Evolutionary conservation across 2,329 filamentous ascomycete genomes (phyloP), one percentile per base, ranked within the genome.

Genomic region (Daldinia eschscholtzii): DNA sequence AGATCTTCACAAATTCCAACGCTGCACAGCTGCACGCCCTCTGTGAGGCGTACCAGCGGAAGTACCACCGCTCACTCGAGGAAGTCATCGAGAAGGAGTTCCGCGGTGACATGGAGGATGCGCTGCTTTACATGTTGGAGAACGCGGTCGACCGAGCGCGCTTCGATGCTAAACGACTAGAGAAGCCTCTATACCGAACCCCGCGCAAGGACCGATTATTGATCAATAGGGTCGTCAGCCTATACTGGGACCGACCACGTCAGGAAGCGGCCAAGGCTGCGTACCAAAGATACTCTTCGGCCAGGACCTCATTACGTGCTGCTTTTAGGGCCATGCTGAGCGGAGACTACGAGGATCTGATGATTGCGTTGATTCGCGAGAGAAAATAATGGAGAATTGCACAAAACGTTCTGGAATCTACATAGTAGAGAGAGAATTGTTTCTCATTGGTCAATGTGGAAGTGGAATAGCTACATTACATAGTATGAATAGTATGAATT

Each of bases 61-160:
- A 79, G 63, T 80, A 80, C 58, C 77, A 78, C 63, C 77, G 77
- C 26, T 74, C 73, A 6, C 69, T 80, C 6, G 72, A 78, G 50
- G 73, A 76, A 0, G 77, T 80, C 1, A 80, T 80, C 23, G 75
- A 79, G 65, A 78, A 80, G 68, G 78, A 79, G 62, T 80, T 80
- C 67, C 73, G 73, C 0, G 79, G 79, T 23, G 76, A 79, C 52
- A 76, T 79, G 74, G 77, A 79, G 56, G 79, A 80, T 6, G 76
- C 75, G 0, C 67, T 81, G 1, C 61, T 80, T 23, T 68, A 64
- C 6, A 79, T 81, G 44, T 70, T 80, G 0, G 70, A 71, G 3
- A 70, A 67, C 18, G 76, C 72, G 0, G 55, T 63, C 15, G 73
- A 77, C 57, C 59, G 73, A 0, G 76, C 76, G 0, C 62, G 68